Evolutionary conservation across 169 alveolate genomes (phyloP), one percentile per base, ranked within the genome.

Genomic region (Plasmodium malariae): DNA sequence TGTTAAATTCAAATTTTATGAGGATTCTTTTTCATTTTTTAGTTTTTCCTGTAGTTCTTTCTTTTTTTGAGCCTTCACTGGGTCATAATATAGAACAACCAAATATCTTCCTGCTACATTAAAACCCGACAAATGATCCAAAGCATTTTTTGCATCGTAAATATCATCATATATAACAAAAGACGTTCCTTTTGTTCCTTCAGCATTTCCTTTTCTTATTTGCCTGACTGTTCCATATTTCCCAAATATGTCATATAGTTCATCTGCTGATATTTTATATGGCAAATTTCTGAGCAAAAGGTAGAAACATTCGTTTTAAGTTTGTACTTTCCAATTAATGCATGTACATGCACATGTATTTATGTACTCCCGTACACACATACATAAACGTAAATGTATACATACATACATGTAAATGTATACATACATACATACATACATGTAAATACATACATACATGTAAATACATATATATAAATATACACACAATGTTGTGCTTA

Each of bases 81-180:
- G 97, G 80, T 95, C 96, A 93, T 95, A 96, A 91, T 96, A 96
- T 67, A 96, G 80, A 51, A 96, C 96, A 34, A 96, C 97, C 89
- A 96, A 86, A 74, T 96, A 96, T 78, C 98, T 96, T 45, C 99
- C 99, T 1, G 99, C 99, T 28, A 99, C 99, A 93, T 99, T 97
- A 95, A 99, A 97, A 9, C 99, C 99, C 21, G 98, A 96, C 62
- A 99, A 96, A 91, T 98, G 99, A 59, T 98, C 99, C 45, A 98
- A 97, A n/a, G 99, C 99, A 87, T 96, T 98, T 92, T 97, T 98
- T 11, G 99, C 99, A 92, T 98, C 99, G 71, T 96, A 98, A 51
- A 98, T 97, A 93, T 99, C 99, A 70, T 99, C 99, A 95, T 98
- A 99, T 9, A 98, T 99, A 26, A 98, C 99, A 92, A 97, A 98